Percentiles rank a stretch among this genome's conserved stretches.
Conservation (phyloP, 1,284 basidiomycete genomes). For the Tilletiaria anomala region DNA sequence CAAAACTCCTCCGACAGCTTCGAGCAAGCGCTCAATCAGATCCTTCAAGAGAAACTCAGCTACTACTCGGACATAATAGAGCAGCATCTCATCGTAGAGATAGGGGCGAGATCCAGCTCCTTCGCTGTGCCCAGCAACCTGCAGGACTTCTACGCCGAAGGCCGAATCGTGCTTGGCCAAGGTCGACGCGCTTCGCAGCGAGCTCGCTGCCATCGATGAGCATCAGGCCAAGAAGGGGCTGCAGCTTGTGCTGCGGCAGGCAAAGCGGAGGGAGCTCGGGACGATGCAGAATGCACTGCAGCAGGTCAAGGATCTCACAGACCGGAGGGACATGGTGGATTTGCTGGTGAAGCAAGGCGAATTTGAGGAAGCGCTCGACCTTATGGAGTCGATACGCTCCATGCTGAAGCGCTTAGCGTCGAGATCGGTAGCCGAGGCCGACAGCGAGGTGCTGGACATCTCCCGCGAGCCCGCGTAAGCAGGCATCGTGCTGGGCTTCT, state of each 20-base stretch:
- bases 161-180: slow-evolving; percentile 65
- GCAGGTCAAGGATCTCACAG: slow-evolving; percentile 15
- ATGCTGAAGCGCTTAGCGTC: too few relatives aligned
- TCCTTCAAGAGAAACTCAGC: slow-evolving; percentile 76
- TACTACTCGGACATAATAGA: slow-evolving; percentile 88
- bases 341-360: slow-evolving; percentile 29
- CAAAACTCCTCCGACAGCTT: slow-evolving; percentile 8
- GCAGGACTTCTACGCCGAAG: slow-evolving; percentile 76
- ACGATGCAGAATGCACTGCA: slow-evolving; percentile 11
- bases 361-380: slow-evolving; percentile 31
- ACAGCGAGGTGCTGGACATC: too few relatives aligned
- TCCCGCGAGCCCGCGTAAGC: too few relatives aligned
- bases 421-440: too few relatives aligned
- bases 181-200: slow-evolving; percentile 57
- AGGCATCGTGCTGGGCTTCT: too few relatives aligned
- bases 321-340: slow-evolving; percentile 23
- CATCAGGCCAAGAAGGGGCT: slow-evolving; percentile 43
- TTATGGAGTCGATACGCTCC: too few relatives aligned
- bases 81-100: slow-evolving; percentile 83
- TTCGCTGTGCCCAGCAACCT: slow-evolving; percentile 96
- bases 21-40: slow-evolving; percentile 42
- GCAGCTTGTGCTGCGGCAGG: slow-evolving; percentile 14
- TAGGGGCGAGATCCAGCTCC: slow-evolving; percentile 71
- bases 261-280: slow-evolving; percentile 16
- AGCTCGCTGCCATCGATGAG: slow-evolving; percentile 63